phyloP scores from a whole-genome alignment of 75 land plant species.

The Isoetes taiwanensis region DNA sequence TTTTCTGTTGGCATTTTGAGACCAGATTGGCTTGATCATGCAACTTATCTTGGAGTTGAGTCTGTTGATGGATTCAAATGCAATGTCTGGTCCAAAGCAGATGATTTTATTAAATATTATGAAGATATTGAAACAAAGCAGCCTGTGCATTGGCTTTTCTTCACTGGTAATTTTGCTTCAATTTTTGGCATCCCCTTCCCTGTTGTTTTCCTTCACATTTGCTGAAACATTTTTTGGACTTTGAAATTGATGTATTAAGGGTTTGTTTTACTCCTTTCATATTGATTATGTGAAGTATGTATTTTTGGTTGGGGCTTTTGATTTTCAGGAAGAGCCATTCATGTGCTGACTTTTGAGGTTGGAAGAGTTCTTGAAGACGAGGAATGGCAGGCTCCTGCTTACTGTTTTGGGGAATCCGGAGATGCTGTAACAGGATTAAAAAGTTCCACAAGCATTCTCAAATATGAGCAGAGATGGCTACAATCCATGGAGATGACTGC shows the following conservation, averaged over 20 bases:
- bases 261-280: too few species aligned
- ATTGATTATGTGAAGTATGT: too few species aligned
- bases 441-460: too few species aligned
- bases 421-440: too few species aligned
- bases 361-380: slow-evolving; percentile 47
- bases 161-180: slow-evolving; percentile 30
- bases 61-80: slow-evolving; percentile 64
- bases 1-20: slow-evolving; percentile 65
- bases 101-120: slow-evolving; percentile 65
- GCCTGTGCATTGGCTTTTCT: slow-evolving; percentile 70
- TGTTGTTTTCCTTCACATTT: background rate
- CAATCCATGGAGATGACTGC: too few species aligned
- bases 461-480: too few species aligned
- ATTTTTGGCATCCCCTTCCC: background rate
- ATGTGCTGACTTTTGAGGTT: slow-evolving; percentile 64
- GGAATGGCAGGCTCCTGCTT: slow-evolving; percentile 62
- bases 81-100: slow-evolving; percentile 67
- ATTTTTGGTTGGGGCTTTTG: too few species aligned
- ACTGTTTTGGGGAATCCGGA: too few species aligned
- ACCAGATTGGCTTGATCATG: slow-evolving; percentile 79
- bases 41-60: slow-evolving; percentile 44
- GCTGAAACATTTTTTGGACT: background rate
- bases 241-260: too few species aligned
- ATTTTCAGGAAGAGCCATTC: slow-evolving; percentile 33
- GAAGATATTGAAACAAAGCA: slow-evolving; percentile 58